These are phyloP conservation scores for Collariella sp. DNA, from an alignment of 495 filamentous ascomycete genomes.

Conservation along the genomic window DNA sequence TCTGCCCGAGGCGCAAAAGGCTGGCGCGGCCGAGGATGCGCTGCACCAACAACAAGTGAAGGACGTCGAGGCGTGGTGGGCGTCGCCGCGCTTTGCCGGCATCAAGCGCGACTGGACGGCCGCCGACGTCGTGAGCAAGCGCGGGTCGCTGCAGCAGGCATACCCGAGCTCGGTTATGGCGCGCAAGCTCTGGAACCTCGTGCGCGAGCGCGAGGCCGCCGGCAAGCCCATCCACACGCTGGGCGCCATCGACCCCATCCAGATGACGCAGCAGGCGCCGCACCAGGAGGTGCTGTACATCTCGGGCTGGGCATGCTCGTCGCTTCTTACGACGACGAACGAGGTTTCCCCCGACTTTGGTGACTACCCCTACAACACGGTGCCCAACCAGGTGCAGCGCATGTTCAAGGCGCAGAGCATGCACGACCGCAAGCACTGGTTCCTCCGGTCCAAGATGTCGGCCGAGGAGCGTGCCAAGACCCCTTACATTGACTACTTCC, in stretches of 20 bases:
- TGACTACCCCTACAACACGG: constrained; percentile 97
- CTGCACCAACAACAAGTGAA: constrained; percentile 71
- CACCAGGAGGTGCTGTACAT: constrained; percentile 95
- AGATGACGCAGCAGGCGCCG: constrained; percentile 97
- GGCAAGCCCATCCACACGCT: constrained; percentile 90
- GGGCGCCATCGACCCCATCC: constrained; percentile 94
- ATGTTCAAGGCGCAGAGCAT: constrained; percentile 93
- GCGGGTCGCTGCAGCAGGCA: constrained; percentile 73
- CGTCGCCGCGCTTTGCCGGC: constrained; percentile 67
- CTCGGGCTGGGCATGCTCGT: constrained; percentile 95
- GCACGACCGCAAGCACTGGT: constrained; percentile 94
- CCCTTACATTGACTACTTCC: constrained; percentile 82
- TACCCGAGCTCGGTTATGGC: constrained; percentile 93
- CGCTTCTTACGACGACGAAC: constrained; percentile 84
- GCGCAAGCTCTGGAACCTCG: constrained; percentile 81
- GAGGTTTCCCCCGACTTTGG: constrained; percentile 96
- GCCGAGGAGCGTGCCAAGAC: constrained; percentile 59
- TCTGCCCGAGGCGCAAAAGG: constrained; percentile 61
- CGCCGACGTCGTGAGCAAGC: constrained; percentile 83
- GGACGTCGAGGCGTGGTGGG: constrained; percentile 84
- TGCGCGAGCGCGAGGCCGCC: constrained; percentile 63
- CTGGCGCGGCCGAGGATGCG: constrained; percentile 69
- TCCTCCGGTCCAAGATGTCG: constrained; percentile 67
- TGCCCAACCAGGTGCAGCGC: constrained; percentile 94
- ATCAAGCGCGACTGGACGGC: constrained; percentile 89